A percentile compares a stretch with the other conserved stretches of the same genome.
Conservation (phyloP, 495 filamentous ascomycete genomes). For the Diplogelasinospora grovesii region DNA sequence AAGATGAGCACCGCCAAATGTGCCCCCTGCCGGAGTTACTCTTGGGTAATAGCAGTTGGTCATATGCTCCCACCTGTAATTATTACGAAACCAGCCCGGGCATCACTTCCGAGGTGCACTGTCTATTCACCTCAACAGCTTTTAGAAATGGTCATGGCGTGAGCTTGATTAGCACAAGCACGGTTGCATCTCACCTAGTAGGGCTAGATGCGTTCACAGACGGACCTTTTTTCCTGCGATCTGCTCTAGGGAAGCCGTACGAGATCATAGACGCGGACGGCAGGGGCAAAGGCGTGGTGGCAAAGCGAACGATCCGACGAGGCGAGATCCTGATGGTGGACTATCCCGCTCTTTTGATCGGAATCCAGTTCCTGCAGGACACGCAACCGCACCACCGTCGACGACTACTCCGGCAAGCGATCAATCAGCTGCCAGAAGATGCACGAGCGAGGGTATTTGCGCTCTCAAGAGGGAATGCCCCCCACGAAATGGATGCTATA, state of each 20-base stretch:
- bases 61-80: neutral
- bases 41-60: neutral
- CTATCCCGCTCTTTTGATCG: conserved; percentile 27
- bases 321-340: conserved; percentile 36
- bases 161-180: conserved; percentile 23
- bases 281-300: conserved; percentile 32
- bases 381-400: conserved; percentile 25
- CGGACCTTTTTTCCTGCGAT: conserved; percentile 11
- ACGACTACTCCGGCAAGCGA: conserved; percentile 25
- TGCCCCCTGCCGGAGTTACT: conserved; percentile 10
- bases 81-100: neutral
- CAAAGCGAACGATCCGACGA: conserved; percentile 25
- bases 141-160: conserved; percentile 28
- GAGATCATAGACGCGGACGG: conserved; percentile 22
- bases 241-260: conserved; percentile 13
- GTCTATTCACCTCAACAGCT: conserved; percentile 25
- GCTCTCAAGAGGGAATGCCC: conserved; percentile 16
- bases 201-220: conserved; percentile 25
- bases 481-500: conserved; percentile 33
- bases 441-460: conserved; percentile 17
- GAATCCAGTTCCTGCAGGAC: conserved; percentile 24
- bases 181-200: conserved; percentile 19
- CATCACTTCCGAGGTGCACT: conserved; percentile 13
- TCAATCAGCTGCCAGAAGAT: conserved; percentile 29
- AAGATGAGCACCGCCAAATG: neutral